phyloP scores from a whole-genome alignment of 1,284 basidiomycete species.

The Microbotryomycetes sp. region DNA sequence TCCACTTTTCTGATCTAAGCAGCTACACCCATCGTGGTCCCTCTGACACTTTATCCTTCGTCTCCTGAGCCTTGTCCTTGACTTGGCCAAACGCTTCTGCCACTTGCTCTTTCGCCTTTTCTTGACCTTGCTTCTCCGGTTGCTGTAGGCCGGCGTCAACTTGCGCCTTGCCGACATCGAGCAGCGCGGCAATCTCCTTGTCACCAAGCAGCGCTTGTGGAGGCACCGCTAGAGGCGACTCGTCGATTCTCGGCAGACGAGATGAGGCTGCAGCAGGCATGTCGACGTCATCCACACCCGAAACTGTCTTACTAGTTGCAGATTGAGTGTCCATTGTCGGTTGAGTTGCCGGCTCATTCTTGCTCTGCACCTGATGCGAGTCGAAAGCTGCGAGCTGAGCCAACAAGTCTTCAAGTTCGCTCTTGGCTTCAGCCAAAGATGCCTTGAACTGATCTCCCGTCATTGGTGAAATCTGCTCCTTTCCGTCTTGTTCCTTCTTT shows the following conservation, averaged over 20 bases:
- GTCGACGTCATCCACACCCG: neutral
- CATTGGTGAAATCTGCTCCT: neutral
- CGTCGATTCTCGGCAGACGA: constrained; percentile 8
- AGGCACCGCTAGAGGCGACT: constrained; percentile 9
- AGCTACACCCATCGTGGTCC: constrained; percentile 1
- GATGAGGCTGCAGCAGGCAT: neutral
- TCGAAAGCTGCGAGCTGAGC: constrained; percentile 12
- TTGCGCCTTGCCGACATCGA: constrained; percentile 22
- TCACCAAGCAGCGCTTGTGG: constrained; percentile 18
- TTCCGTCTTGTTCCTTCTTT: neutral
- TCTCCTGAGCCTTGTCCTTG: constrained; percentile 1
- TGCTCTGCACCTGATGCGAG: neutral
- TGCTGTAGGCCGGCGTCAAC: constrained; percentile 5
- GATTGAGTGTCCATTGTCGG: neutral
- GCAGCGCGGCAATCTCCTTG: constrained; percentile 13
- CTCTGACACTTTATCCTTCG: constrained; percentile 1
- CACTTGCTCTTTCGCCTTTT: neutral
- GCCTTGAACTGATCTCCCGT: constrained; percentile 5
- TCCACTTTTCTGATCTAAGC: neutral
- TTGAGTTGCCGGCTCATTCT: neutral
- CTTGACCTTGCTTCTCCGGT: neutral
- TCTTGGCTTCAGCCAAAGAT: constrained; percentile 6
- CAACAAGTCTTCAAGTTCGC: constrained; percentile 20
- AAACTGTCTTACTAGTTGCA: neutral
- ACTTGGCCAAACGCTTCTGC: neutral